Percentiles rank a stretch among this genome's conserved stretches.
Evolutionary conservation across 768 basidiomycete species (phyloP).

Genomic region (Pleurotus giganteus): DNA sequence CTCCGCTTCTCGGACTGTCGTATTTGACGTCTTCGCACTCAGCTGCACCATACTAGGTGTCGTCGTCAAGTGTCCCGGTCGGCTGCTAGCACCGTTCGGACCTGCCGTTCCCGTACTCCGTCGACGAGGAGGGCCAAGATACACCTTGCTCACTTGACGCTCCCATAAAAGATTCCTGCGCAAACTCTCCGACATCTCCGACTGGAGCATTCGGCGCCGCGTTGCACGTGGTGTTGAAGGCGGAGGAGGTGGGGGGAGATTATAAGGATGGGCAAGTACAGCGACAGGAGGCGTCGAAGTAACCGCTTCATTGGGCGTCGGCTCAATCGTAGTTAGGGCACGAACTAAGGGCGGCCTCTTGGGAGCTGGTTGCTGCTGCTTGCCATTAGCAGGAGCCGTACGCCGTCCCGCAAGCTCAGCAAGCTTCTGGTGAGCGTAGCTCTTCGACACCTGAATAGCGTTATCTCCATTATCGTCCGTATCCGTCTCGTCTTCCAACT

Average conservation of each 20-base stretch:
- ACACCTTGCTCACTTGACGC: conserved; percentile 59
- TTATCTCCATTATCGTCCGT: conserved; percentile 42
- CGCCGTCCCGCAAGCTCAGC: conserved; percentile 38
- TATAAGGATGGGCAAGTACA: conserved; percentile 60
- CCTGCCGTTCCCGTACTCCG: conserved; percentile 19
- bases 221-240: conserved; percentile 87
- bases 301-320: conserved; percentile 1
- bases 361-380: conserved; percentile 11
- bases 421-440: conserved; percentile 67
- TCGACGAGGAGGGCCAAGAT: conserved; percentile 34
- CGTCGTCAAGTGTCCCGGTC: conserved; percentile 28
- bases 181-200: conserved; percentile 83
- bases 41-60: conserved; percentile 40
- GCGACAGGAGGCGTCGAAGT: conserved; percentile 51
- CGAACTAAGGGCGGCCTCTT: conserved; percentile 7
- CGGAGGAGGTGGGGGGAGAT: conserved; percentile 59
- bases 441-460: conserved; percentile 57
- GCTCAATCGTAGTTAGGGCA: neutral
- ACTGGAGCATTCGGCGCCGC: conserved; percentile 77
- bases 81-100: conserved; percentile 22
- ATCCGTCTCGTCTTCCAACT: conserved; percentile 66
- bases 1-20: conserved; percentile 4
- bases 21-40: conserved; percentile 28
- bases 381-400: neutral
- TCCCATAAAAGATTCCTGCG: conserved; percentile 82